Base-by-base conservation (phyloP, 2,329 filamentous ascomycete species). In the Purpureocillium lavendulum region DNA sequence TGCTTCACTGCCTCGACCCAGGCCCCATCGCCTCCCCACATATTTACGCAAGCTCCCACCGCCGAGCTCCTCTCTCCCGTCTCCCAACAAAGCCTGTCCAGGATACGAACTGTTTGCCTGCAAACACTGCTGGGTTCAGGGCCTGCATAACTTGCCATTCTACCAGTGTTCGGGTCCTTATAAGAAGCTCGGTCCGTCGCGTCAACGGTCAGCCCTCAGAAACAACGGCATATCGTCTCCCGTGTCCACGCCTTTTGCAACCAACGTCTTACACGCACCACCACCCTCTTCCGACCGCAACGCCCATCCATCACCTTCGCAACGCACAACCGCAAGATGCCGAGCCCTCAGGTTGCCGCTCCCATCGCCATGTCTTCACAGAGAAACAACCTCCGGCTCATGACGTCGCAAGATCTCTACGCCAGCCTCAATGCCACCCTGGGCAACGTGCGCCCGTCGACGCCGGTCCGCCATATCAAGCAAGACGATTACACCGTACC, bases 401-500 rank as follows among this genome's bases (percentile, higher is more conserved):
- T 66, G 50, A 68, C 66, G 33, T 54, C 58, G 1, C 66, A 73
- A 41, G 73, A 77, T 42, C 61, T 77, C 29, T 71, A 71, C 51
- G 65, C 66, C 47, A 73, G 67, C 55, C 61, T 77, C 49, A 73
- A 65, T 51, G 70, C 69, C 29, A 71, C 69, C 30, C 62, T 77
- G 33, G 56, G 61, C 44, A 57, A 55, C 49, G 54, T 61, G 39
- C 58, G 61, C n/a, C 60, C 65, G 14, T 54, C 62, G 43, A 66
- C 68, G 3, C 71, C 73, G 1, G 61, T 68, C 45, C 71, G 67
- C 47, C 61, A 64, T 47, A 74, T 76, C 49, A 66, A 65, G 46
- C 71, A 77, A 50, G 63, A 73, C 42, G 77, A 81, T 58, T 82
- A 80, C 61, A 67, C 69, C 26, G 76, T 80, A 15, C 78, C 78